Evolutionary conservation across 805 yeast genomes (phyloP).

Genomic region (Candida coquimbonensis): DNA sequence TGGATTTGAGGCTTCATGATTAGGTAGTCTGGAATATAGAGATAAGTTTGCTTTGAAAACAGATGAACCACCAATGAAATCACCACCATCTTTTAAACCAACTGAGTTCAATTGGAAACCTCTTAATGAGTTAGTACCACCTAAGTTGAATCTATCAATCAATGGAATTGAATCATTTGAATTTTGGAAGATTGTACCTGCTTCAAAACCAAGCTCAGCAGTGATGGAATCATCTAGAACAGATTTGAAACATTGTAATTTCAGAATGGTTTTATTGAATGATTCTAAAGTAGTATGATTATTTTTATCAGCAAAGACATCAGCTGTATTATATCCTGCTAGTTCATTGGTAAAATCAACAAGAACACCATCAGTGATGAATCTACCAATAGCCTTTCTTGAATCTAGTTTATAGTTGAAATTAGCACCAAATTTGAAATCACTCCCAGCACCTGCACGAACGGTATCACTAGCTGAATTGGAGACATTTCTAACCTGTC

Average conservation of each 20-base stretch:
- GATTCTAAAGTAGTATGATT: slow-evolving; percentile 25
- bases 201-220: slow-evolving; percentile 35
- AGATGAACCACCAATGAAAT: slow-evolving; percentile 51
- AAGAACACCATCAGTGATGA: slow-evolving; percentile 41
- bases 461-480: slow-evolving; percentile 49
- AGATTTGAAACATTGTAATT: slow-evolving; percentile 29
- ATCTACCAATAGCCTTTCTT: slow-evolving; percentile 32
- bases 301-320: slow-evolving; percentile 24
- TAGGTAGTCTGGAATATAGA: slow-evolving; percentile 48
- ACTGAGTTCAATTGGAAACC: slow-evolving; percentile 59
- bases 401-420: slow-evolving; percentile 36
- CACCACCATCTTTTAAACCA: slow-evolving; percentile 41
- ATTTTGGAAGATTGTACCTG: slow-evolving; percentile 43
- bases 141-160: slow-evolving; percentile 67
- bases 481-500: slow-evolving; percentile 47
- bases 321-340: slow-evolving; percentile 22
- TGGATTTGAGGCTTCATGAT: slow-evolving; percentile 36
- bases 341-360: slow-evolving; percentile 39
- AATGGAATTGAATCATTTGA: slow-evolving; percentile 39
- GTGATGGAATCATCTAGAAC: slow-evolving; percentile 40
- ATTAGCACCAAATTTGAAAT: slow-evolving; percentile 46
- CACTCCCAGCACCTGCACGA: slow-evolving; percentile 48
- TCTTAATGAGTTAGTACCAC: slow-evolving; percentile 55
- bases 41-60: slow-evolving; percentile 43
- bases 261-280: slow-evolving; percentile 16